phyloP scores from a whole-genome alignment of 2,329 filamentous ascomycete genomes.

The Fusarium hostae region DNA sequence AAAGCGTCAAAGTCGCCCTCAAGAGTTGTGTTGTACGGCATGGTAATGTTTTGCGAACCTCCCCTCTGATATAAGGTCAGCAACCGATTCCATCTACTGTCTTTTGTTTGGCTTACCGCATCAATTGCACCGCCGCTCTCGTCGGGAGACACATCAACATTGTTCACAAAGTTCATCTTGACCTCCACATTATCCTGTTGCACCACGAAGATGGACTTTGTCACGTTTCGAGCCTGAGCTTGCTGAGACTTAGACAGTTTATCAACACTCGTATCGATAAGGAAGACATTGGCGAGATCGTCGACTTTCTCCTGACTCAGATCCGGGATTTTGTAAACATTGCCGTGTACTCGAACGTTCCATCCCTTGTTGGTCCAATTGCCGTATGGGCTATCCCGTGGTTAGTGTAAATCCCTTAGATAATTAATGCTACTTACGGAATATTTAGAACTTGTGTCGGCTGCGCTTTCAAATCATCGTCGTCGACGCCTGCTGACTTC shows the following conservation, averaged over 20 bases:
- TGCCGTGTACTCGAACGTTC: conserved; percentile 81
- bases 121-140: conserved; percentile 63
- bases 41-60: conserved; percentile 69
- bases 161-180: conserved; percentile 66
- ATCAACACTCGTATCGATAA: conserved; percentile 71
- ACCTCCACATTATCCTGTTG: conserved; percentile 75
- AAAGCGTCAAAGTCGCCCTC: conserved; percentile 81
- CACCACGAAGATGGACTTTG: conserved; percentile 77
- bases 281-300: conserved; percentile 75
- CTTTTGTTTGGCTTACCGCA: conserved; percentile 47
- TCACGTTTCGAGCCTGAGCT: conserved; percentile 78
- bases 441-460: conserved; percentile 79
- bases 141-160: conserved; percentile 61
- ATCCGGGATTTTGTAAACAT: conserved; percentile 83
- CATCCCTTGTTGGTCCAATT: conserved; percentile 83
- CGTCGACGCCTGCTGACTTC: conserved; percentile 69
- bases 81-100: background rate
- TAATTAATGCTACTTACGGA: conserved; percentile 54
- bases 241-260: conserved; percentile 69
- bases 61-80: conserved; percentile 53
- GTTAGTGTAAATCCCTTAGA: background rate
- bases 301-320: conserved; percentile 73
- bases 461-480: conserved; percentile 65
- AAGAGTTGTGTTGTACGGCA: conserved; percentile 73
- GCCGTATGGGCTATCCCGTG: conserved; percentile 64